Evolutionary conservation across 805 yeast genomes (phyloP).

Genomic region (Myxozyma lipomycoides): DNA sequence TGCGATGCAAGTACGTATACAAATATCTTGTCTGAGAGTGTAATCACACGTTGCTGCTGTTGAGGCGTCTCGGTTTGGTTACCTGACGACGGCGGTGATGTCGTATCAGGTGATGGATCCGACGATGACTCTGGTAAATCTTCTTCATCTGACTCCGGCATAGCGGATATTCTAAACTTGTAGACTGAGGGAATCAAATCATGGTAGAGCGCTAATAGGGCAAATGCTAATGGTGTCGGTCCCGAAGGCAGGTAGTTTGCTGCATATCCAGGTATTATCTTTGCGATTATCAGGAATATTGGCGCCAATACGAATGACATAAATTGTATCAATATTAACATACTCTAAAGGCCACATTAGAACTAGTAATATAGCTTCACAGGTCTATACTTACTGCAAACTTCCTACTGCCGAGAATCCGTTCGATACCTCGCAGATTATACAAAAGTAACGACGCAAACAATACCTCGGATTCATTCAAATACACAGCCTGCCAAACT

Average conservation of each 20-base stretch:
- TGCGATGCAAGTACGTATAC: constrained; percentile 38
- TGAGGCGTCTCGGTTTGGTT: background rate
- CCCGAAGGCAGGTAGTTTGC: constrained; percentile 36
- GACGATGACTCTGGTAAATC: constrained; percentile 9
- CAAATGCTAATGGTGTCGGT: constrained; percentile 39
- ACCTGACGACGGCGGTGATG: background rate
- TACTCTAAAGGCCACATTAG: constrained; percentile 6
- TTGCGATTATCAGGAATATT: constrained; percentile 17
- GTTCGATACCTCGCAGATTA: constrained; percentile 40
- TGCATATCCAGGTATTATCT: constrained; percentile 20
- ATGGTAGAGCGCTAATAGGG: constrained; percentile 39
- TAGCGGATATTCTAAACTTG: constrained; percentile 35
- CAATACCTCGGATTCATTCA: constrained; percentile 40
- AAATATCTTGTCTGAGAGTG: constrained; percentile 40
- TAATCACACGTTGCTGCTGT: constrained; percentile 8
- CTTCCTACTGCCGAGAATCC: constrained; percentile 40
- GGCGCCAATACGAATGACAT: constrained; percentile 30
- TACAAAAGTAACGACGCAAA: constrained; percentile 39
- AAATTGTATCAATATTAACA: constrained; percentile 29
- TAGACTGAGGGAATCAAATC: constrained; percentile 42
- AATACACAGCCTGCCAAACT: constrained; percentile 34
- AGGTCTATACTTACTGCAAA: constrained; percentile 35
- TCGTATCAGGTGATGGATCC: background rate
- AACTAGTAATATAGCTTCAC: no score
- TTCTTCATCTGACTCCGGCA: constrained; percentile 22